Evolutionary conservation across 2,329 filamentous ascomycete species (phyloP), one percentile per base, ranked within the genome.

Genomic region (Ophiostoma sp.): DNA sequence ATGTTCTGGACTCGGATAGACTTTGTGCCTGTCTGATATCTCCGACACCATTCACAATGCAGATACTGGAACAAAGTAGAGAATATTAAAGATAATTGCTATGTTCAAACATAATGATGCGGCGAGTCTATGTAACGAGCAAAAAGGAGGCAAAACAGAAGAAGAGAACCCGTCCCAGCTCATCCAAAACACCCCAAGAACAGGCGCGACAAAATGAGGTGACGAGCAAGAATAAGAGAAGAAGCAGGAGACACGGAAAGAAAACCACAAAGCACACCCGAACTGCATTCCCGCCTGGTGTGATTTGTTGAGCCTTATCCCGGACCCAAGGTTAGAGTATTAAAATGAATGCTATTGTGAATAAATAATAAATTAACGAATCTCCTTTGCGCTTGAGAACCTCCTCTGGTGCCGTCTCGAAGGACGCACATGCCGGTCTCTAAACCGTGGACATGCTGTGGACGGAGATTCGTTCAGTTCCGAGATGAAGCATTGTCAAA

Each of bases 321-420:
- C 8, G 8, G 42, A 25, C 42, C 55, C 28, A 22, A 19, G 15
- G 11, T 28, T 15, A 66, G 22, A 7, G 22, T 52, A 69, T 68
- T 50, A 69, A 55, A 52, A 52, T 17, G 19, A 55, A 12, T 69
- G 66, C 28, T 69, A 69, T 39, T 69, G 45, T 52, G 22, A 36
- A 33, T 69, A 22, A 33, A 52, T 12, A 68, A 33, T 52, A 11
- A 69, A 36, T 15, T 33, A 52, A 33, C 19, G 15, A 22, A 50
- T 11, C 28, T 17, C 45, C 66, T 42, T 50, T 11, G 45, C 45
- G 22, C 25, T 9, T 31, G 9, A n/a, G 25, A 12, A 68, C 12
- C 42, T 22, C n/a, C 19, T 48, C 42, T 4, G 12, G 3, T 48
- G 25, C 45, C 66, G 6, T 28, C 39, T 22, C 6, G 7, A n/a